phyloP scores from a whole-genome alignment of 1,139 yeast genomes.

The Chernovozyma aurita region DNA sequence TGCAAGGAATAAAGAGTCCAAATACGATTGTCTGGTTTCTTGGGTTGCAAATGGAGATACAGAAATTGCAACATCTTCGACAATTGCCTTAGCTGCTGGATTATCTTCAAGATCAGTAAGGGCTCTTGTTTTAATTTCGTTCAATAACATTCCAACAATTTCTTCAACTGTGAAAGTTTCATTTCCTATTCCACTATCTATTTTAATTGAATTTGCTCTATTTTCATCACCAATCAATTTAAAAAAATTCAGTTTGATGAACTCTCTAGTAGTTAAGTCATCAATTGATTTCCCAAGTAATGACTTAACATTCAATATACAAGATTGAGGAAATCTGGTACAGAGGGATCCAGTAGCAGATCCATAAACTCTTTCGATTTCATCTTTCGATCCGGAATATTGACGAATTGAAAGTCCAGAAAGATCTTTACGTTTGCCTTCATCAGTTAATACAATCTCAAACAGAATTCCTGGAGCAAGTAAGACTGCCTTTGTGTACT shows the following conservation, averaged over 20 bases:
- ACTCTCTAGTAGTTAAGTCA: constrained; percentile 41
- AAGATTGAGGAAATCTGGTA: constrained; percentile 69
- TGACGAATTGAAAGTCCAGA: constrained; percentile 68
- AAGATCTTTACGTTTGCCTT: constrained; percentile 85
- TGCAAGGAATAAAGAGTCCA: constrained; percentile 71
- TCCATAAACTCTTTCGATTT: constrained; percentile 74
- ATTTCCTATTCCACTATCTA: constrained; percentile 46
- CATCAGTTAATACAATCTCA: constrained; percentile 84
- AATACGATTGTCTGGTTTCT: constrained; percentile 64
- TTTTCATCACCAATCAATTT: constrained; percentile 35
- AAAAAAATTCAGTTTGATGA: constrained; percentile 51
- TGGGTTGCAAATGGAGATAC: constrained; percentile 71
- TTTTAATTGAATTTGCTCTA: constrained; percentile 50
- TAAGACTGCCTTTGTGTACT: constrained; percentile 79
- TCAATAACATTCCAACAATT: constrained; percentile 74
- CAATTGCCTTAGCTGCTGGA: constrained; percentile 21
- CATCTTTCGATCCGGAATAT: constrained; percentile 31
- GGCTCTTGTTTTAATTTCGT: constrained; percentile 66
- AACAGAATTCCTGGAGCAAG: constrained; percentile 90
- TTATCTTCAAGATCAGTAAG: constrained; percentile 30
- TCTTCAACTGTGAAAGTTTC: constrained; percentile 62
- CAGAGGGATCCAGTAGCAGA: constrained; percentile 67
- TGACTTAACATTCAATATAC: constrained; percentile 64
- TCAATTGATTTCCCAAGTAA: constrained; percentile 63
- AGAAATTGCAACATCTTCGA: constrained; percentile 68